These are phyloP conservation scores for Gastrolobium bilobum DNA, from an alignment of 306 rosid species.

Conservation along the genomic window DNA sequence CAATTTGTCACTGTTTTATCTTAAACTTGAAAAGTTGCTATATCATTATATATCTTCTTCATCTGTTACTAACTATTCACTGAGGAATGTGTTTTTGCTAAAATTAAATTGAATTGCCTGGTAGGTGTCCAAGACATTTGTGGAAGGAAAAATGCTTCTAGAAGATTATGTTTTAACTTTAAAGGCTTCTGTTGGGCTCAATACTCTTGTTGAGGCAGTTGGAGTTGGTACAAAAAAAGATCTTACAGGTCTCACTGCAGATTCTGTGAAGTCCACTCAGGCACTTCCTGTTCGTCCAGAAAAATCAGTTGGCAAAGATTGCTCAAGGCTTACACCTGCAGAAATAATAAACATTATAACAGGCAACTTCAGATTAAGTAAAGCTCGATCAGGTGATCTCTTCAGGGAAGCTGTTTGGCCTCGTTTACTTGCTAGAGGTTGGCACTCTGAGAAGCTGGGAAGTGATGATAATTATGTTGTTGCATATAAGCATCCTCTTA, in stretches of 20 bases:
- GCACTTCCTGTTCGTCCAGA: constrained; percentile 10
- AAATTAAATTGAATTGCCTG: constrained; percentile 22
- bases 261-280: constrained; percentile 55
- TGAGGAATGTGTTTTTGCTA: background rate
- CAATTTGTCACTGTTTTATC: background rate
- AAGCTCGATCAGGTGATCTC: constrained; percentile 65
- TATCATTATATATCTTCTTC: background rate
- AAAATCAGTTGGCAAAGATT: constrained; percentile 56
- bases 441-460: constrained; percentile 76
- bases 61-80: background rate
- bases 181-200: constrained; percentile 60
- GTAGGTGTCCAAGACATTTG: constrained; percentile 63
- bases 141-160: constrained; percentile 60
- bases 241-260: constrained; percentile 57
- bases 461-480: constrained; percentile 38
- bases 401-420: constrained; percentile 92
- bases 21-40: background rate
- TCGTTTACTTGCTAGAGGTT: constrained; percentile 75
- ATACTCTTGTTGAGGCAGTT: constrained; percentile 66
- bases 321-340: constrained; percentile 51
- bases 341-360: constrained; percentile 66
- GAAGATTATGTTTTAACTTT: constrained; percentile 64
- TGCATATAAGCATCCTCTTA: constrained; percentile 53
- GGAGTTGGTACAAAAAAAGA: constrained; percentile 74
- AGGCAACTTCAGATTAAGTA: constrained; percentile 64